Evolutionary conservation across 176 grass and related monocot species (phyloP).

Genomic region (Miscanthus lutarioriparius): DNA sequence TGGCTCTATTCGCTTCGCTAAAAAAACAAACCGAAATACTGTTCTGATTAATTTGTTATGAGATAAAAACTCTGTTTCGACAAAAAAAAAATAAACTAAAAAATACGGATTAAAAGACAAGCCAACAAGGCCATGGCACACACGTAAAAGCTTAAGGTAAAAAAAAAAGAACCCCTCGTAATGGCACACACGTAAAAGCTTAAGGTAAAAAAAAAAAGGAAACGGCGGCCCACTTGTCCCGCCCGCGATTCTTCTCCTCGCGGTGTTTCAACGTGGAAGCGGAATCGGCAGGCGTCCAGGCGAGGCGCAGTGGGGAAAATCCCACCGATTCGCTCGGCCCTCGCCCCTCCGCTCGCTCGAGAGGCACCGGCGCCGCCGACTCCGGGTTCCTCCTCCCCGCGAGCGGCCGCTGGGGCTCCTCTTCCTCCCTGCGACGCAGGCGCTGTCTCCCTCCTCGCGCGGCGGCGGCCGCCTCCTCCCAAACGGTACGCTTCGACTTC

Average conservation of each 20-base stretch:
- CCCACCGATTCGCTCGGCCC: background rate
- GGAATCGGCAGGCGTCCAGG: background rate
- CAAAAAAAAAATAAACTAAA: no score
- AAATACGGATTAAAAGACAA: no score
- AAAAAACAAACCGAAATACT: no score
- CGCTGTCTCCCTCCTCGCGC: background rate
- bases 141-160: no score
- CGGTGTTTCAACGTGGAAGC: background rate
- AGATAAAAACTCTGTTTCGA: no score
- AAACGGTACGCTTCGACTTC: background rate
- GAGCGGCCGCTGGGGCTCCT: background rate
- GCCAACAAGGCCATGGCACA: no score
- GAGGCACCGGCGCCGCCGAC: background rate
- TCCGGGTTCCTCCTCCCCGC: background rate
- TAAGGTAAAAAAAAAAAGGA: no score
- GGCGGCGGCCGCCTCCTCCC: background rate
- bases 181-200: no score
- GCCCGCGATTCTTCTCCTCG: background rate
- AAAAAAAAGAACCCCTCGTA: no score
- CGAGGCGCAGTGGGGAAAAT: background rate
- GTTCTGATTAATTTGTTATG: no score
- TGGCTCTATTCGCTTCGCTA: no score
- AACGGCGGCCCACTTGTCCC: background rate
- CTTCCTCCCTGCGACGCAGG: background rate
- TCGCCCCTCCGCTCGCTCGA: background rate